Conservation (phyloP, 768 basidiomycete genomes). For the Suillus cothurnatus region DNA sequence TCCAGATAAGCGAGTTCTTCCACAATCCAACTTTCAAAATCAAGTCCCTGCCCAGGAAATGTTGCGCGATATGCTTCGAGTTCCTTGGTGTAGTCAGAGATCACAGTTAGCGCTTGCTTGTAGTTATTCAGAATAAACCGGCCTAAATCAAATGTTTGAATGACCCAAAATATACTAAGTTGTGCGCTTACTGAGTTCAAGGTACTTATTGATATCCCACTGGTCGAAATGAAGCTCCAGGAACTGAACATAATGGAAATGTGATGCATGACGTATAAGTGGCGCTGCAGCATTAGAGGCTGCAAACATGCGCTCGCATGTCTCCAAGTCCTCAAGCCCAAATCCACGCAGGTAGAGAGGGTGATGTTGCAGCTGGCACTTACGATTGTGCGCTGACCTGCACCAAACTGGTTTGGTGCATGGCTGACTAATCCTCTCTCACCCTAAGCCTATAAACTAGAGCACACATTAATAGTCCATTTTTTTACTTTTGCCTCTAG, state of each 20-base stretch:
- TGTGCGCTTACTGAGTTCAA: conserved; percentile 7
- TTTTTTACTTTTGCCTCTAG: no score
- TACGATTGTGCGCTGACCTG: no score
- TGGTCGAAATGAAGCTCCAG: conserved; percentile 13
- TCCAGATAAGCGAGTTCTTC: no score
- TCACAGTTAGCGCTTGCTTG: conserved; percentile 19
- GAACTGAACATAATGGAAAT: not conserved
- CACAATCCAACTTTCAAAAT: no score
- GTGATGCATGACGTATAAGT: not conserved
- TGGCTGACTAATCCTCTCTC: no score
- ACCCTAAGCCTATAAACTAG: no score
- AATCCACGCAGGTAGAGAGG: not conserved
- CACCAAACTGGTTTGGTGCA: no score
- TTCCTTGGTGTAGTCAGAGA: not conserved
- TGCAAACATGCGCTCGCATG: not conserved
- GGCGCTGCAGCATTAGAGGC: not conserved
- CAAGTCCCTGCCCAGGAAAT: no score
- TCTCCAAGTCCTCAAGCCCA: not conserved
- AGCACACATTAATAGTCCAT: no score
- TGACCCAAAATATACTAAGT: not conserved
- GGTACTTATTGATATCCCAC: conserved; percentile 3
- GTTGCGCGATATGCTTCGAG: no score
- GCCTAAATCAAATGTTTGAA: conserved; percentile 1
- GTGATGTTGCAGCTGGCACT: no score
- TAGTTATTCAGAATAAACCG: conserved; percentile 19